Evolutionary conservation across 805 yeast genomes (phyloP), one percentile per base, ranked within the genome.

Genomic region (Kluyveromyces wickerhamii): DNA sequence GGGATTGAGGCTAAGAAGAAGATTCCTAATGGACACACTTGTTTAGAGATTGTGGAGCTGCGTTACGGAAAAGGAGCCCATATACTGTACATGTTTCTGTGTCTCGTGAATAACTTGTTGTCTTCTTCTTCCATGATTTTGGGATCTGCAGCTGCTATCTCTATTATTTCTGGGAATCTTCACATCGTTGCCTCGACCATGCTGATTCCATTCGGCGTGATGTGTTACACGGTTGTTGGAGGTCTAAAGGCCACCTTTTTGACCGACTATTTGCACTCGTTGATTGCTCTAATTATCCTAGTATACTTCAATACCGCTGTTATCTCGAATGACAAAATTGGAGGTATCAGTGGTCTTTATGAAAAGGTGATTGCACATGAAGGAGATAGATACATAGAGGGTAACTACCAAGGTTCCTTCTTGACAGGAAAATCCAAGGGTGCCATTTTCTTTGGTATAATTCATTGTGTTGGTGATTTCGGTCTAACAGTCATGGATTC

Each of bases 241-340:
- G 77, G 77, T 5, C 51, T 71, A 20, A 66, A 68, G 42, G 70
- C 74, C 8, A 71, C 77, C 2, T 70, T 71, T 40, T 54, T 71
- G 24, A 64, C 76, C 9, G 77, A 72, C 47, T 71, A 69, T 48
- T 58, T 64, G 13, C 75, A 70, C 48, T 67, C 73, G 2, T 63
- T 67, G 27, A 60, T 69, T 36, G 52, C 60, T 20, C 58, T 69
- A 32, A 46, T 69, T 27, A 42, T 67, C 32, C 46, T 59, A 4
- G 49, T 65, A 11, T 47, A 49, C 5, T 67, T 59, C 41, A 53
- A 52, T n/a, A 53, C 60, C 11, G 67, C 59, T 41, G 49, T 58
- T 20, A 44, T 60, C 9, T 37, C 47, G 12, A 23, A 10, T 10
- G 49, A 50, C 2, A 39, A 45, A 9, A 59, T 68, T 29, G 73